Evolutionary conservation across 257 asterid species (phyloP), one percentile per base, ranked within the genome.

Genomic region (Rehmannia glutinosa): DNA sequence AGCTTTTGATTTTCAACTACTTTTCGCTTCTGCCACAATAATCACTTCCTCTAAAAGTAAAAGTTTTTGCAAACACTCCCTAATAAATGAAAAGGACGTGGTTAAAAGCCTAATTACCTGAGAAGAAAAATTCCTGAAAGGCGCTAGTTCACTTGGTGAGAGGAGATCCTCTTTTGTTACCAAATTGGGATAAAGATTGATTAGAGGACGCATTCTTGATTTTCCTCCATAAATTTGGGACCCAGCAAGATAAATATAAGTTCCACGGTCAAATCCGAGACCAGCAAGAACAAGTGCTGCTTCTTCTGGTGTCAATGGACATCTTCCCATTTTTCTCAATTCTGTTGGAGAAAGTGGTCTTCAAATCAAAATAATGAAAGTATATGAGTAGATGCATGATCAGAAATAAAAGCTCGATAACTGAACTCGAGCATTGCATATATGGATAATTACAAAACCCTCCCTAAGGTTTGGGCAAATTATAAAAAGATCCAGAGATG

Each of bases 241-340:
- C 6, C 97, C 95, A 21, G 97, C 98, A 13, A 92, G 95, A 75
- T 90, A 92, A 36, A 92, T 83, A 57, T 81, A 77, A 25, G 96
- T 84, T 32, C 83, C 81, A 9, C 68, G 64, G 51, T 71, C 65
- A 61, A 87, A 92, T 60, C 96, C 90, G 27, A 92, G 92, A 52
- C 82, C 88, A 30, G 96, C 89, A 9, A 92, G 96, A 73, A 87
- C 88, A 11, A 90, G 81, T 17, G 90, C 95, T 33, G 90, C 89
- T 86, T 92, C 98, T 84, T 92, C 98, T 8, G 98, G 97, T 74
- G 96, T 87, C 70, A 90, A 60, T 28, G 97, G 98, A 60, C 96
- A 92, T 71, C 75, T 83, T 55, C 98, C 97, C 77, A 59, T 74
- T 36, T 56, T 80, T 68, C 95, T 87, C 75, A 90, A 69, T 66